Percentiles rank a stretch among this genome's conserved stretches.
Conservation (phyloP, 345 rosid species). For the Salix suchowensis region DNA sequence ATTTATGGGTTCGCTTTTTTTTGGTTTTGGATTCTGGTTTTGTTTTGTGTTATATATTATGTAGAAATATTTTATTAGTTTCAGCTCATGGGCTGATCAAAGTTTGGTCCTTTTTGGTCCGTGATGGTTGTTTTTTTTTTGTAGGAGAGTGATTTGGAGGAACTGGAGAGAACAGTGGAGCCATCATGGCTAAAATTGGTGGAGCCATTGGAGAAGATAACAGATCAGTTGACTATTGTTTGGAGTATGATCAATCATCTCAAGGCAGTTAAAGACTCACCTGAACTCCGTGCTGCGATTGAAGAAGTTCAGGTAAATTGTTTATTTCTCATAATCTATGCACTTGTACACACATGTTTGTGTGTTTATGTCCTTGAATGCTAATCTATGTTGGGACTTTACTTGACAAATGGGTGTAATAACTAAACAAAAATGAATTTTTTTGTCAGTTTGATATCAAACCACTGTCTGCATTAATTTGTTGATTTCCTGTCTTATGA, state of each 20-base stretch:
- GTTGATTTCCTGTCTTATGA: not conserved
- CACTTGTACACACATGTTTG: not conserved
- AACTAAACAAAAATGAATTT: too few relatives aligned
- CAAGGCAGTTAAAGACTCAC: constrained; percentile 75
- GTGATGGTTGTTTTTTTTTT: not conserved
- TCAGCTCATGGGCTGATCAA: not conserved
- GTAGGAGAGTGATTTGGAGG: constrained; percentile 74
- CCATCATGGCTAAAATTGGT: constrained; percentile 86
- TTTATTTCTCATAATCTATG: not conserved
- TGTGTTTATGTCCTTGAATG: too few relatives aligned
- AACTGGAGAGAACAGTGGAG: constrained; percentile 61
- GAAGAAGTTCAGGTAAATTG: constrained; percentile 79
- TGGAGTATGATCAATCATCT: constrained; percentile 85
- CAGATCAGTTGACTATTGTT: constrained; percentile 56
- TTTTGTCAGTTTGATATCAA: too few relatives aligned
- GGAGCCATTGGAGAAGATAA: constrained; percentile 87
- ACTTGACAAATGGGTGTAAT: too few relatives aligned
- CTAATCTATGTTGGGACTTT: too few relatives aligned
- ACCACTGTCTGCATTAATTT: too few relatives aligned
- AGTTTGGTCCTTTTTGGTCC: not conserved
- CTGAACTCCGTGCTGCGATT: constrained; percentile 85
- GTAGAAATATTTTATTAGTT: not conserved
- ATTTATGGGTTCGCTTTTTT: not conserved
- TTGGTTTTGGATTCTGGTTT: not conserved
- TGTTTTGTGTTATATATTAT: not conserved